Evolutionary conservation across 2,329 filamentous ascomycete species (phyloP).

Genomic region (Eutypella sp.): DNA sequence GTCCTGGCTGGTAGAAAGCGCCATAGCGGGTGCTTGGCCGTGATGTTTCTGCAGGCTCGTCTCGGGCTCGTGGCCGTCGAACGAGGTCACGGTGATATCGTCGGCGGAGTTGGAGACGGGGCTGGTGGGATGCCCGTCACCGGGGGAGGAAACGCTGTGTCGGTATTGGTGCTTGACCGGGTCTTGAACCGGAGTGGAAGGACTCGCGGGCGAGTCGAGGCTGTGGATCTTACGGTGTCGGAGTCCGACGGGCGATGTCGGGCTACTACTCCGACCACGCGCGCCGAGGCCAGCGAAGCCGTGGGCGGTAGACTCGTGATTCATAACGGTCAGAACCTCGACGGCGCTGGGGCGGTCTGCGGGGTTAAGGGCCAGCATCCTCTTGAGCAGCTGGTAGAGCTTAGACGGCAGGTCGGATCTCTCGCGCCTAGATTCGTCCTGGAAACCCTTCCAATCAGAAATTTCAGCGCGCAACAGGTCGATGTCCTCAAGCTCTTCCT

Average conservation of each 20-base stretch:
- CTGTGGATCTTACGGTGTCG: constrained; percentile 47
- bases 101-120: constrained; percentile 24
- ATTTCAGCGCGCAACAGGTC: constrained; percentile 84
- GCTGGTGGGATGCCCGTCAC: constrained; percentile 1
- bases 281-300: too few species aligned
- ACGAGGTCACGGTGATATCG: constrained; percentile 19
- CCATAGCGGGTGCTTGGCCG: constrained; percentile 30
- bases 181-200: constrained; percentile 46
- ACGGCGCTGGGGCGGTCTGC: constrained; percentile 74
- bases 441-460: constrained; percentile 78
- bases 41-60: constrained; percentile 29
- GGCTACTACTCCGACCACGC: constrained; percentile 31
- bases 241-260: constrained; percentile 36
- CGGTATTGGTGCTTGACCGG: constrained; percentile 17
- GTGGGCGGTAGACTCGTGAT: constrained; percentile 55
- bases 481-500: constrained; percentile 90
- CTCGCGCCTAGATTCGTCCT: constrained; percentile 66
- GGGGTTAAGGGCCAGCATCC: constrained; percentile 73
- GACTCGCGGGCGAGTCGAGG: constrained; percentile 48
- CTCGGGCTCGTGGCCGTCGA: constrained; percentile 18
- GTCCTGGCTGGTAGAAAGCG: constrained; percentile 38
- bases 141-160: constrained; percentile 11
- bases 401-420: constrained; percentile 80
- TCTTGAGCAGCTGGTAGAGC: constrained; percentile 79
- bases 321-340: constrained; percentile 77